Base-by-base conservation (phyloP, 768 basidiomycete species). In the Hypholoma fasciculare region DNA sequence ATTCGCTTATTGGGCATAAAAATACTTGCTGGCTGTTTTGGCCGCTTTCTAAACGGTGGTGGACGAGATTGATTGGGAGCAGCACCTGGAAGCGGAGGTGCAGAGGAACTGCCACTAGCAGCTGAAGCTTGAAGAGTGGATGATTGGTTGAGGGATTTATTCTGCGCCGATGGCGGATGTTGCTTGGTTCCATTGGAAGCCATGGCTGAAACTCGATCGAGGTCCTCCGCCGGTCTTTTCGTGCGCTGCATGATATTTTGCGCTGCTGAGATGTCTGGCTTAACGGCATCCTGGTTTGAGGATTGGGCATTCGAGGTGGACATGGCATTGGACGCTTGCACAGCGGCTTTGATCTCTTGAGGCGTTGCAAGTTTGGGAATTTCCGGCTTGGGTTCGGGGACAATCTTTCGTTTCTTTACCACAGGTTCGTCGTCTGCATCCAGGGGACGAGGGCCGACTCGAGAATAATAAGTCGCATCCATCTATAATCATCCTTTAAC, bases 1-100 rank as follows among this genome's bases (percentile, higher is more conserved):
- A 26, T n/a, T 39, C 66, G 61, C 67, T 82, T 84, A 65, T 82
- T 88, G 1, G 88, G 34, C 16, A 46, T 87, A 56, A 89, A 88
- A 67, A 90, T 89, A 55, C 89, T 77, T 0, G 76, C 70, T 13
- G 69, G 73, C 63, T 74, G 65, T 38, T 69, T 70, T 30, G 53
- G 57, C 34, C 63, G 57, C 48, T 67, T 69, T n/a, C 59, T 60
- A 36, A 65, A 62, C 16, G 36, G 74, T 60, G 43, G 43, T 60
- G 43, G 43, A 14, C 38, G 69, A 62, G 30, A 65, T 34, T 42
- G 51, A 42, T 16, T 44, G 27, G 44, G 12, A 26, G 23, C 14
- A 49, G 12, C 26, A 7, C 17, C 36, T 20, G 54, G 30, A 34
- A 34, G 30, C 7, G 30, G 30, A 47, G 16, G 36, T 47, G 34